phyloP scores from a whole-genome alignment of 371 early-diverging fungal genomes.

The Chytridium lagenaria region DNA sequence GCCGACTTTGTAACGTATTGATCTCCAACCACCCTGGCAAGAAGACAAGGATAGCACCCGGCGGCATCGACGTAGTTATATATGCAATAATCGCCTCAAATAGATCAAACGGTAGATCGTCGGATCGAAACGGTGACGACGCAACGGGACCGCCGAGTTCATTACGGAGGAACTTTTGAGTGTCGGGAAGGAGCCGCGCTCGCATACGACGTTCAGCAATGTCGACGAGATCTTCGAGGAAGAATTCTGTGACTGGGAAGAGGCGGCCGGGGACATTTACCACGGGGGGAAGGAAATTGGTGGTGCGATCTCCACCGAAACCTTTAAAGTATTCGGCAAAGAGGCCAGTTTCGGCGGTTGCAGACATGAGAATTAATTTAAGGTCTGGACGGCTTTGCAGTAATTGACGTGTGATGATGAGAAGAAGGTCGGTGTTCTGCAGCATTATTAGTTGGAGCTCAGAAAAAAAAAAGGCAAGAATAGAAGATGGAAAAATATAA shows the following conservation, averaged over 20 bases:
- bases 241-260: conserved; percentile 76
- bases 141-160: conserved; percentile 41
- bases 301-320: conserved; percentile 38
- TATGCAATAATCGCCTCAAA: conserved; percentile 68
- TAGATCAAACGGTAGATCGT: conserved; percentile 73
- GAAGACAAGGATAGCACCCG: conserved; percentile 85
- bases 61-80: conserved; percentile 52
- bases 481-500: too few relatives aligned
- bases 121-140: conserved; percentile 38
- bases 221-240: conserved; percentile 73
- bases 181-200: conserved; percentile 3
- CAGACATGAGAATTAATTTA: conserved; percentile 68
- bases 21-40: conserved; percentile 88
- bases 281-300: conserved; percentile 67
- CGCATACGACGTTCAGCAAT: conserved; percentile 18
- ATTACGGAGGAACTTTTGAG: conserved; percentile 28
- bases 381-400: conserved; percentile 33
- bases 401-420: conserved; percentile 51
- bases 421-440: conserved; percentile 64
- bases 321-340: conserved; percentile 55
- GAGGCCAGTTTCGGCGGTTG: conserved; percentile 53
- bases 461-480: conserved; percentile 6
- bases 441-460: neutral
- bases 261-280: conserved; percentile 78
- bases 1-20: conserved; percentile 27